Percentiles rank a stretch among this genome's conserved stretches.
Evolutionary conservation across 305 asterid genomes (phyloP).

Genomic region (Rubia tinctorum): DNA sequence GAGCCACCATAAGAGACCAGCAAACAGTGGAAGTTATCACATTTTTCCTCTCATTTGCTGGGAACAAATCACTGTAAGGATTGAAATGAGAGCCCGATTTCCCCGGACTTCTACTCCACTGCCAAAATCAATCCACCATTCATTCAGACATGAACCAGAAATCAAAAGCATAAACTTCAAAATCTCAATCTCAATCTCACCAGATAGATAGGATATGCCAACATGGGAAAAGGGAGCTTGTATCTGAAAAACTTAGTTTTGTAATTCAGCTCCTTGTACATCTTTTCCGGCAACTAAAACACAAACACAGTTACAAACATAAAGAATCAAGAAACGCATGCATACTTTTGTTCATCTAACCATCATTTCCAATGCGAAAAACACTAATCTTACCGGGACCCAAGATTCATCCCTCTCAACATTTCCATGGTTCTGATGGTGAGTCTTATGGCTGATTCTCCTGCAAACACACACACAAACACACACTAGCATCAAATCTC

Average conservation of each 20-base stretch:
- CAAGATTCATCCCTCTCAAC: slow-evolving; percentile 93
- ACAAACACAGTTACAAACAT: background rate
- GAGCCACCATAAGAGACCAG: slow-evolving; percentile 66
- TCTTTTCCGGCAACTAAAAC: slow-evolving; percentile 43
- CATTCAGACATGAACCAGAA: background rate
- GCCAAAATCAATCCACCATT: background rate
- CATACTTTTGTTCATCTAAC: background rate
- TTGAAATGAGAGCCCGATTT: slow-evolving; percentile 80
- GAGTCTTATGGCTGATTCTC: slow-evolving; percentile 96
- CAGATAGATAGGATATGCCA: slow-evolving; percentile 80
- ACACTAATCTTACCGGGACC: slow-evolving; percentile 59
- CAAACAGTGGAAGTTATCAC: slow-evolving; percentile 65
- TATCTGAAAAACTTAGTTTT: slow-evolving; percentile 70
- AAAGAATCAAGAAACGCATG: background rate
- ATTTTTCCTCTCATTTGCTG: slow-evolving; percentile 55
- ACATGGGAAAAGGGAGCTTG: slow-evolving; percentile 85
- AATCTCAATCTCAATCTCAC: slow-evolving; percentile 27
- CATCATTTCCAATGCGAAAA: background rate
- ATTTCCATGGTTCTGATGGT: slow-evolving; percentile 94
- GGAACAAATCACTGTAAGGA: slow-evolving; percentile 72
- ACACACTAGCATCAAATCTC: background rate
- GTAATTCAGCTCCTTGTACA: slow-evolving; percentile 54
- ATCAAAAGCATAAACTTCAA: background rate
- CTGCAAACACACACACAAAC: slow-evolving; percentile 27
- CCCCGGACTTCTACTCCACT: slow-evolving; percentile 92